Base-by-base conservation (phyloP, 768 basidiomycete genomes). In the Phallus indusiatus region DNA sequence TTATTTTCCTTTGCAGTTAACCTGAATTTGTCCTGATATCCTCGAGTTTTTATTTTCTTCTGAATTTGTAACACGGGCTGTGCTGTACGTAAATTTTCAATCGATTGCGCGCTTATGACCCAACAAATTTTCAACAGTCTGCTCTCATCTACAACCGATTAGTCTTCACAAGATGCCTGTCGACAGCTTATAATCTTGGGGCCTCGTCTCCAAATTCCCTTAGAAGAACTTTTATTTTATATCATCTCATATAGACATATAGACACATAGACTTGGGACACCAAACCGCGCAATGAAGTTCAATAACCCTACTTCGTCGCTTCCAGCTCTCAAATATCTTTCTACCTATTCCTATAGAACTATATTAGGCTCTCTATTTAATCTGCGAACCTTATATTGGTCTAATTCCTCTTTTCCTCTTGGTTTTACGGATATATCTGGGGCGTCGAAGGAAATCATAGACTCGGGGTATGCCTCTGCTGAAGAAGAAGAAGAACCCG, bases 381-480 rank as follows among this genome's bases (percentile, higher is more conserved):
- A 75, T 37, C 68, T 89, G 14, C 71, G 72, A 2, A 62, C 68
- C 1, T 69, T 88, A 6, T 88, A 87, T 68, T 59, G 80, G 78
- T 68, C 76, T 77, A 12, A 67, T 68, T 9, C 62, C 69, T 46
- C 57, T 69, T 36, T 61, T 68, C 10, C 53, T 67, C 47, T 67
- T 68, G 21, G 65, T 12, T 20, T 28, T 20, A 54, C 22, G 10
- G 28, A 20, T 17, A 28, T 55, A 60, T 47, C 14, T 57, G 28
- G 10, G 57, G 49, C 34, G 61, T 67, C 55, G 68, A 70, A 67
- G 9, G 71, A 72, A 17, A 75, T 81, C 2, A 82, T 83, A 1
- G 87, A 90, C 69, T 89, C 87, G 11, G 88, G 88, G 36, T 90
- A 90, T 63, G 88, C 85, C 5, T 87, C 86, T 46, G 85, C 83